Conservation (phyloP, 495 filamentous ascomycete genomes). For the Glonium stellatum region DNA sequence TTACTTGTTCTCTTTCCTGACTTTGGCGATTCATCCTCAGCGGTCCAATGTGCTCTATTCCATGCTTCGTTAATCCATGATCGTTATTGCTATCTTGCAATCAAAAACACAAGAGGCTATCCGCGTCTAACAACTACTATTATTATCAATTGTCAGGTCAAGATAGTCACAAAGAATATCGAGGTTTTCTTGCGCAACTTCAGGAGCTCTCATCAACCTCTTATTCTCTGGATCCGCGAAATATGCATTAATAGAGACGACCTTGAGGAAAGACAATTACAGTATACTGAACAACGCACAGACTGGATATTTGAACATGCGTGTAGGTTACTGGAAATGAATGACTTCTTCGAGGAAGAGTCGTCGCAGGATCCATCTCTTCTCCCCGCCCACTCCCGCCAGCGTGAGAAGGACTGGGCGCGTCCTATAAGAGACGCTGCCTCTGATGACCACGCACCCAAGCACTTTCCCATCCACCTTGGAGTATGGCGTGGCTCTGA, state of each 20-base stretch:
- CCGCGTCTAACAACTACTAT: too few relatives aligned
- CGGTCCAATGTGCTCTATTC: not conserved
- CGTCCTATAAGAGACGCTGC: not conserved
- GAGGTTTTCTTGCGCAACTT: not conserved
- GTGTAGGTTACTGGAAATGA: not conserved
- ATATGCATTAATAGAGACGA: not conserved
- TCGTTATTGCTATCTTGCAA: not conserved
- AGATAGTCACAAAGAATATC: not conserved
- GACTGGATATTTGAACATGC: not conserved
- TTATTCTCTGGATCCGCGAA: conserved; percentile 1
- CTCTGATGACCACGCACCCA: not conserved
- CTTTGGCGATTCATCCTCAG: not conserved
- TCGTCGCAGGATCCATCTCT: not conserved
- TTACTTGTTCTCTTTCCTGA: not conserved
- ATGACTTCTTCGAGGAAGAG: not conserved
- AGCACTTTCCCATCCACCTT: not conserved
- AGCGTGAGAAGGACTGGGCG: not conserved
- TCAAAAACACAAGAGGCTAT: not conserved
- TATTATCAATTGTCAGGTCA: not conserved
- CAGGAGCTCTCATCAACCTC: not conserved
- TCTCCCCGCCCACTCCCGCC: not conserved
- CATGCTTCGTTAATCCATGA: not conserved
- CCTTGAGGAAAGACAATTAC: not conserved
- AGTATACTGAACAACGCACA: not conserved
- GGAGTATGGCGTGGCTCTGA: not conserved